These are phyloP conservation scores for Starmerella stigmatis DNA, from an alignment of 805 yeast genomes.

Conservation along the genomic window DNA sequence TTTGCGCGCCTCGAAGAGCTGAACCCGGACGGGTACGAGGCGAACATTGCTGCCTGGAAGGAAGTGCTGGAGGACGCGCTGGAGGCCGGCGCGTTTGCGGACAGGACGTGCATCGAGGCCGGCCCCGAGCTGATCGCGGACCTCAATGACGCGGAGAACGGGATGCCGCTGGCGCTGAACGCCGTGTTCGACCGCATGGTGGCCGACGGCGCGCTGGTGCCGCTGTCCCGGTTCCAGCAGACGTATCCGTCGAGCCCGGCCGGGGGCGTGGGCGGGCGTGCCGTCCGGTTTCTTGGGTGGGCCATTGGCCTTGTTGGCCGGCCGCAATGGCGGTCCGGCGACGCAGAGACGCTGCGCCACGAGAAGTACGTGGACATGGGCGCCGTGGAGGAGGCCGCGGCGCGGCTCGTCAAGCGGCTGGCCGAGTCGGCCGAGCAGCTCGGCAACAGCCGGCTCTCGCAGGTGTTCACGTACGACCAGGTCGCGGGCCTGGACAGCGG, in stretches of 20 bases:
- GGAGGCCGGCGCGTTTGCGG: slow-evolving; percentile 25
- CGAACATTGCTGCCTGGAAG: slow-evolving; percentile 42
- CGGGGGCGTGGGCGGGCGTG: not conserved
- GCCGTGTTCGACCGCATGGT: slow-evolving; percentile 28
- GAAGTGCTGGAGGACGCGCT: slow-evolving; percentile 30
- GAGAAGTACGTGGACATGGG: slow-evolving; percentile 25
- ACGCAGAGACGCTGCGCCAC: slow-evolving; percentile 22
- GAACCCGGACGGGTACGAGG: slow-evolving; percentile 42
- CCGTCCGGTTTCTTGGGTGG: slow-evolving; percentile 13
- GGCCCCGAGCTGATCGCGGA: slow-evolving; percentile 22
- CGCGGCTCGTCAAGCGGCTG: slow-evolving; percentile 7
- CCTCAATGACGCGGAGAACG: slow-evolving; percentile 25
- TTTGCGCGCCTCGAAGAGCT: slow-evolving; percentile 36
- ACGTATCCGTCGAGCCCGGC: slow-evolving; percentile 15
- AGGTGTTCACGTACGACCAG: slow-evolving; percentile 6
- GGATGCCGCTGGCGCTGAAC: slow-evolving; percentile 29
- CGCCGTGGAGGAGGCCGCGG: slow-evolving; percentile 18
- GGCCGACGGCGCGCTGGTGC: slow-evolving; percentile 23
- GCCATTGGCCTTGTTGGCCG: slow-evolving; percentile 12
- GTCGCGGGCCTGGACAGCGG: slow-evolving; percentile 15
- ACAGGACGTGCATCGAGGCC: slow-evolving; percentile 25
- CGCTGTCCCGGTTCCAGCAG: slow-evolving; percentile 21
- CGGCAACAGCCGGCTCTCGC: slow-evolving; percentile 12
- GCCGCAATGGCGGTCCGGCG: slow-evolving; percentile 23
- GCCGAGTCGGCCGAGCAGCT: slow-evolving; percentile 4